These are phyloP conservation scores for Zoysia japonica DNA, from an alignment of 176 grass and related monocot species.

Conservation along the genomic window DNA sequence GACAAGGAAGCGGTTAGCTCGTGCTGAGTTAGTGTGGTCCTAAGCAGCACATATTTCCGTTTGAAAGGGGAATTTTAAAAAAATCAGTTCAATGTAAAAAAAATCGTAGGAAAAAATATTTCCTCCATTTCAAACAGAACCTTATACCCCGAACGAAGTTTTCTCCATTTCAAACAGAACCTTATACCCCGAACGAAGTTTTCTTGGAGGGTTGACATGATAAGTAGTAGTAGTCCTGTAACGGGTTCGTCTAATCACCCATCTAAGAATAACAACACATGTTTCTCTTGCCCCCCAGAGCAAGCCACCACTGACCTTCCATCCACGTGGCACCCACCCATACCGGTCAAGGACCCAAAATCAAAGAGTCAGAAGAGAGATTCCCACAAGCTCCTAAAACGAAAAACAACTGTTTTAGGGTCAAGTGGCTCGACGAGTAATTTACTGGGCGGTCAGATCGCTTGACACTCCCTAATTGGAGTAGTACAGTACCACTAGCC, in stretches of 20 bases:
- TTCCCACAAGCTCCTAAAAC: not conserved
- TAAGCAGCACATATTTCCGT: not conserved
- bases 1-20: not conserved
- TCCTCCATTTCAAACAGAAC: too few relatives aligned
- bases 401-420: not conserved
- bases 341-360: not conserved
- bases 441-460: not conserved
- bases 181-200: not conserved
- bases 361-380: conserved; percentile 27
- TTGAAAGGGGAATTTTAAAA: too few relatives aligned
- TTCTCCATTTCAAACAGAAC: not conserved
- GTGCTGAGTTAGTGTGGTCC: conserved; percentile 18
- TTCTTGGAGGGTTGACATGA: not conserved
- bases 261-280: not conserved
- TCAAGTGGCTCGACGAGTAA: not conserved
- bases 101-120: too few relatives aligned
- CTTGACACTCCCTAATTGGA: not conserved
- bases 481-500: not conserved
- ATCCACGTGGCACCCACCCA: conserved; percentile 29
- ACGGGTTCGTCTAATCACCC: not conserved
- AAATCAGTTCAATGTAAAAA: too few relatives aligned
- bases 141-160: not conserved
- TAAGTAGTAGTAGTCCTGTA: not conserved
- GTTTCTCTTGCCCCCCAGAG: conserved; percentile 27
- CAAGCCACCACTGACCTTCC: conserved; percentile 34